Evolutionary conservation across 805 yeast genomes (phyloP), one percentile per base, ranked within the genome.

Genomic region (Clavispora vitiphila): DNA sequence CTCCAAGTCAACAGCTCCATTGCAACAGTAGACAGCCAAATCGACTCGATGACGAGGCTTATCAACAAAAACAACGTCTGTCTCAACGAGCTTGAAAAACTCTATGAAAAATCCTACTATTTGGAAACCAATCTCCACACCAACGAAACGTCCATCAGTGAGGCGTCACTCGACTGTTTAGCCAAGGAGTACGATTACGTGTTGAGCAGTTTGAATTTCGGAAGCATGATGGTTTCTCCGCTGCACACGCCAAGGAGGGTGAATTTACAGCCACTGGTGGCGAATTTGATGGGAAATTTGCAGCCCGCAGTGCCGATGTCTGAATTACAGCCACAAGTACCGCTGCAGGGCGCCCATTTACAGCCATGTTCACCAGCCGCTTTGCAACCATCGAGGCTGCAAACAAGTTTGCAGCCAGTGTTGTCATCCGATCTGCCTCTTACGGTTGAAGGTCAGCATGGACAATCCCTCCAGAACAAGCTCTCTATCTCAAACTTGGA

Each of bases 401-500:
- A n/a, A n/a, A n/a, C n/a, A n/a, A n/a, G n/a, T n/a, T n/a, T n/a
- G n/a, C n/a, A n/a, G n/a, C n/a, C n/a, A n/a, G n/a, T n/a, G n/a
- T n/a, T n/a, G n/a, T n/a, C n/a, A n/a, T n/a, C n/a, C n/a, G n/a
- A n/a, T n/a, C n/a, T n/a, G n/a, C n/a, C n/a, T n/a, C n/a, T n/a
- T n/a, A n/a, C n/a, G n/a, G n/a, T n/a, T n/a, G n/a, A n/a, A n/a
- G n/a, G n/a, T n/a, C n/a, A 26, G 30, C 30, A 35, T 31, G 24
- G 26, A 18, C 29, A 14, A n/a, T 25, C 16, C 22, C 47, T 56
- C 34, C 42, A 44, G 6, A 54, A 53, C 38, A 42, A 55, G 22
- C 45, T 49, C 11, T 69, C 74, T n/a, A 50, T 68, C 14, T 62
- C 71, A 2, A 59, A 62, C 47, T 54, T 70, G 37, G 55, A 56